Evolutionary conservation across 2,329 filamentous ascomycete genomes (phyloP), one percentile per base, ranked within the genome.

Genomic region (Hymenoscyphus linearis): DNA sequence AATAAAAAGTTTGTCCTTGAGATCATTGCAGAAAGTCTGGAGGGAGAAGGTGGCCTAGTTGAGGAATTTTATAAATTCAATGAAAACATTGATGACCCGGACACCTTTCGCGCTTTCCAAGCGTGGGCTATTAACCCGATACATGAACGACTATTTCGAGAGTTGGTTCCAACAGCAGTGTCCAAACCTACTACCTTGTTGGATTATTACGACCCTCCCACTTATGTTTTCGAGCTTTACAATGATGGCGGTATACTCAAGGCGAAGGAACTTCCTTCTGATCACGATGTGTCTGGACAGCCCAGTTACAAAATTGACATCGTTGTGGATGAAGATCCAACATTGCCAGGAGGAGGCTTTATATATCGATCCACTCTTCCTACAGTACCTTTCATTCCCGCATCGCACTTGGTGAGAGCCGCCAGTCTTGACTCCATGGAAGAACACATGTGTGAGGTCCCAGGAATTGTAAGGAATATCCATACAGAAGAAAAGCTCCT

Each of bases 221-320:
- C 60, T 55, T 58, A 61, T 55, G 60, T 61, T 58, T 61, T 61
- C 36, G 60, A 58, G 55, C 55, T 61, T 50, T 61, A 55, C 34
- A 60, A 61, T 16, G 55, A 61, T 55, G 60, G 50, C 55, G 55
- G 60, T 55, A 40, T 58, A 58, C 55, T 58, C 54, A 61, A 58
- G 35, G 60, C 60, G 47, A 61, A 58, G 2, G 60, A 61, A 37
- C 60, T 61, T 52, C 55, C 55, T 58, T 61, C 58, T 50, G 60
- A 61, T 50, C 60, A 22, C 50, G 52, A 55, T 55, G 52, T 61
- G 34, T 58, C 52, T 56, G 60, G 60, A 55, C 7, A 44, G 2
- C 16, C 40, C 9, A 44, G 40, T 18, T 16, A 16, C 16, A 44
- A 44, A 44, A 16, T 44, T 10, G 40, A 16, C 40, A 44, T 44